phyloP scores from a whole-genome alignment of 768 basidiomycete species.

The Boletus coccyginus region DNA sequence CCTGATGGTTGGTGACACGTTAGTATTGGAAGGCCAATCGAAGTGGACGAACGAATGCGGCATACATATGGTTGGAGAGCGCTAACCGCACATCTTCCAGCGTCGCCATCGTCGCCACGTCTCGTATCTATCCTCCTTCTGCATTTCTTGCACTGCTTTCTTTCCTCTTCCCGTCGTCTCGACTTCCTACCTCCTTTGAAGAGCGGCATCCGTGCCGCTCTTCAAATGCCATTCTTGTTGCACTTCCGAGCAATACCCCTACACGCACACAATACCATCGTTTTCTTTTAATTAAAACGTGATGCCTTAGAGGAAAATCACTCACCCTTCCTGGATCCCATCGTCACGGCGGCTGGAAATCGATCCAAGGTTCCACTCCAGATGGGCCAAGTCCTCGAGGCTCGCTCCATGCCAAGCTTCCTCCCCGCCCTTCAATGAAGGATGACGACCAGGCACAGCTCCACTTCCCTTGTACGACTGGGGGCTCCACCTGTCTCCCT shows the following conservation, averaged over 20 bases:
- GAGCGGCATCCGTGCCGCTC: not conserved
- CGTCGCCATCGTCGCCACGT: not conserved
- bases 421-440: too few relatives aligned
- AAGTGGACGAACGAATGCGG: too few relatives aligned
- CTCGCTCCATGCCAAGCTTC: not conserved
- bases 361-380: not conserved
- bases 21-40: too few relatives aligned
- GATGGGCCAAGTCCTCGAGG: too few relatives aligned
- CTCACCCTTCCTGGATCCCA: too few relatives aligned
- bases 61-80: too few relatives aligned
- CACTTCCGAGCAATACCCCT: not conserved
- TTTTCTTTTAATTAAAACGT: not conserved
- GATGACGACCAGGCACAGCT: not conserved
- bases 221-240: not conserved
- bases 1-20: too few relatives aligned
- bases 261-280: not conserved
- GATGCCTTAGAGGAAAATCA: not conserved
- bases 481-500: not conserved
- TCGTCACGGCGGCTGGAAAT: not conserved
- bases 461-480: not conserved
- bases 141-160: not conserved
- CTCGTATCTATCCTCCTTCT: not conserved
- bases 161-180: not conserved
- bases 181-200: not conserved
- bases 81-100: too few relatives aligned